Evolutionary conservation across 1,284 basidiomycete species (phyloP), one percentile per base, ranked within the genome.

Genomic region (Trametes pubescens): DNA sequence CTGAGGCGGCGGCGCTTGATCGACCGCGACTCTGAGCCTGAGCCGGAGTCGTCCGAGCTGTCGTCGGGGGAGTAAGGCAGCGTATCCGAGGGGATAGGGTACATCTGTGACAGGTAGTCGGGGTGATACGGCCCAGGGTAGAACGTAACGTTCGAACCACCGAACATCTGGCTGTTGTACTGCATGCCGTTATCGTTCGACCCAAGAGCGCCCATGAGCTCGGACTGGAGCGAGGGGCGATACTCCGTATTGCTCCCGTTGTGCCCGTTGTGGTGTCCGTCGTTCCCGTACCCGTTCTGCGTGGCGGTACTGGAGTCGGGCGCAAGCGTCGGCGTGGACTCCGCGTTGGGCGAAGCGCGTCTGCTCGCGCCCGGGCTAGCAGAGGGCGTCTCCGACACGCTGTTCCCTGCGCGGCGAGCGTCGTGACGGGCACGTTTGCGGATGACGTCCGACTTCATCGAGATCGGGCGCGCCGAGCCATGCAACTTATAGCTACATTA

Each of bases 361-460:
- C 89, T 85, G 72, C 87, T 90, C 24, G 86, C 86, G 22, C 87
- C 89, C 0, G 90, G 90, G 69, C 86, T 89, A 2, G 85, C 88
- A 22, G 90, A 91, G 14, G 67, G 67, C 2, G 88, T 88, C 70
- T 89, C 87, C 58, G 83, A 79, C 47, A 78, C 73, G 51, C 67
- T 61, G 22, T 68, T 68, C 26, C 79, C 81, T 65, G 79, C 79
- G 21, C 88, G 83, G 34, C 88, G 83, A 22, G 88, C 86, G 64
- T 93, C 90, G 70, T 92, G 90, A 4, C 91, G 82, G 3, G 91
- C 91, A 43, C 91, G 88, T 72, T 93, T 93, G 69, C 91, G 89
- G 70, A 93, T 92, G 51, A 93, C 87, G 68, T 93, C 91, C 11
- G 90, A 92, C 75, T 93, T 93, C 92, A 93, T 93, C 18, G 90